Base-by-base conservation (phyloP, 805 yeast species). In the Myxozyma vanderwaltii region DNA sequence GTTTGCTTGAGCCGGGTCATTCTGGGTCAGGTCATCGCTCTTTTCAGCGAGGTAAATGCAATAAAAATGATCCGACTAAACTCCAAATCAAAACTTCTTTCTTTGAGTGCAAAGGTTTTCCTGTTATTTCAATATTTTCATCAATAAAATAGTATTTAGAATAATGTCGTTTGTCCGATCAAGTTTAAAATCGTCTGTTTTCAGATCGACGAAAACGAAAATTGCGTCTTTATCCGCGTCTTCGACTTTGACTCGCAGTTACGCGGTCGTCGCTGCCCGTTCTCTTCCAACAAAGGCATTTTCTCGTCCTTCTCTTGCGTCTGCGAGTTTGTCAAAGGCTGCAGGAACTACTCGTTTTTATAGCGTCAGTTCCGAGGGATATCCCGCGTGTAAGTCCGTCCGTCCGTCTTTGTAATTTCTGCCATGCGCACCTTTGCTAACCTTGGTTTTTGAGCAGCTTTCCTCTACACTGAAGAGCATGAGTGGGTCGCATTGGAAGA, bases 401-500 rank as follows among this genome's bases (percentile, higher is more conserved):
- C n/a, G n/a, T n/a, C n/a, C n/a, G n/a, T n/a, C n/a, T n/a, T n/a
- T n/a, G n/a, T n/a, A n/a, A n/a, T n/a, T n/a, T n/a, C n/a, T n/a
- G n/a, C n/a, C n/a, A n/a, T n/a, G n/a, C n/a, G n/a, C n/a, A n/a
- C n/a, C n/a, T n/a, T n/a, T n/a, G n/a, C n/a, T n/a, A n/a, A n/a
- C n/a, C n/a, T n/a, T n/a, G n/a, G n/a, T n/a, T n/a, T n/a, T n/a
- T n/a, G 15, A 27, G 7, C 33, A 60, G 64, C 58, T 17, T 24
- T 62, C 40, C 39, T 47, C 17, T 62, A 51, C 59, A 58, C 98
- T 10, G 75, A 79, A 54, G 96, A 94, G 71, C 99, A 92, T 78
- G 99, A 92, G 77, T 92, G 97, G 97, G 75, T 94, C 57, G 91
- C 96, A 3, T 79, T 84, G 56, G 95, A 88, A 72, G 82, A 82